Base-by-base conservation (phyloP, 345 rosid genomes). In the Melastoma malabathricum region DNA sequence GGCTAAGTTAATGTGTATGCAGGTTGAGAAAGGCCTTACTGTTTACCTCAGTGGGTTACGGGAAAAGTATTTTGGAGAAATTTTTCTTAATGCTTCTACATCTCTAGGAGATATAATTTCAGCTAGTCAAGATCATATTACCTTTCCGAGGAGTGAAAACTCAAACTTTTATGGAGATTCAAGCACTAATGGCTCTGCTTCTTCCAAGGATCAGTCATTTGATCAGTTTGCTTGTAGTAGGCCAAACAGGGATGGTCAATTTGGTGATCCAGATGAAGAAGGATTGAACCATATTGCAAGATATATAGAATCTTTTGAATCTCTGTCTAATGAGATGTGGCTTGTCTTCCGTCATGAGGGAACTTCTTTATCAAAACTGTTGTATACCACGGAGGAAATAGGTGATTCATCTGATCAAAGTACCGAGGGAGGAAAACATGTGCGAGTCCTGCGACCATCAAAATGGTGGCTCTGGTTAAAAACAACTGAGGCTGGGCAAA, bases 391-490 rank as follows among this genome's bases (percentile, higher is more conserved):
- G 52, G 89, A 83, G 63, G 84, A 79, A 69, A 65, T 67, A 43
- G 75, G 71, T 66, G 71, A 58, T 55, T 50, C 44, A 55, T 57
- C 70, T 44, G 44, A 63, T 44, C 81, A 71, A 63, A 80, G 68
- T 51, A 60, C 63, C 61, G 82, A 78, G 64, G 79, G 75, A 52
- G 72, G 64, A 50, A 86, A 71, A 54, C 81, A 41, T 25, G 64
- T 67, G 44, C 84, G 75, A 68, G 69, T 86, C 45, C 68, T 89
- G 70, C 79, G 64, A 56, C 94, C 96, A 13, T 90, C 96, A 9
- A 80, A 83, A 68, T 90, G 96, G 95, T 90, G 98, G 98, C 80
- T 69, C 47, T 83, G 96, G 98, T 65, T 90, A 81, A 90, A 77
- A 74, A 90, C 86, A 46, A 83, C 90, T 49, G 69, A 81, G 56